phyloP scores from a whole-genome alignment of 2,329 filamentous ascomycete genomes.

The Fusarium proliferatum region DNA sequence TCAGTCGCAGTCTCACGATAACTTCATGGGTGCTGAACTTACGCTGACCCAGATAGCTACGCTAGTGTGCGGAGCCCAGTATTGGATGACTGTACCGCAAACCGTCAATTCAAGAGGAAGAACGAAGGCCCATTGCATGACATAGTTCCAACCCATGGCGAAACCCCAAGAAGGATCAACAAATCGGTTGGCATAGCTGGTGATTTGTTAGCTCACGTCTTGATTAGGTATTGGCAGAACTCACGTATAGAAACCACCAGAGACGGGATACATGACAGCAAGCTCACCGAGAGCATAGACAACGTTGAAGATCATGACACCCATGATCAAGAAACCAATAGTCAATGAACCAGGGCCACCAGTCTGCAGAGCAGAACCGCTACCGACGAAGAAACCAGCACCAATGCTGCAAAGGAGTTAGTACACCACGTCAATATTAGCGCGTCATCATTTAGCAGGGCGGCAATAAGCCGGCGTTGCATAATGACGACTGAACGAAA shows the following conservation, averaged over 20 bases:
- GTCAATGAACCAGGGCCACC: constrained; percentile 54
- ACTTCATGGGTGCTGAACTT: neutral
- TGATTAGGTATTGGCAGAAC: neutral
- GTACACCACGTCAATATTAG: neutral
- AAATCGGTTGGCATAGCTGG: constrained; percentile 63
- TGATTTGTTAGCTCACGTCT: neutral
- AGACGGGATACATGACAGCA: constrained; percentile 53
- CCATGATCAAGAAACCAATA: constrained; percentile 65
- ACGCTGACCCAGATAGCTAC: constrained; percentile 64
- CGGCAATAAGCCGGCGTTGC: constrained; percentile 17
- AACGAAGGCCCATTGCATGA: constrained; percentile 58
- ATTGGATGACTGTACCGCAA: constrained; percentile 60
- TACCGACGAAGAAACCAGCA: constrained; percentile 72
- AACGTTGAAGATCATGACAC: constrained; percentile 70
- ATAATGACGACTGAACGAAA: neutral
- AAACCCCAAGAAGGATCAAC: constrained; percentile 63
- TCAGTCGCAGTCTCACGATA: neutral
- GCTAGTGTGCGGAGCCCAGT: constrained; percentile 59
- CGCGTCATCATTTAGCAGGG: neutral
- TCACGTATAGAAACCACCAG: constrained; percentile 66
- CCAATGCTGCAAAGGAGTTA: constrained; percentile 55
- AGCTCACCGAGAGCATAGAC: constrained; percentile 71
- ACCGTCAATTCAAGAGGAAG: constrained; percentile 62
- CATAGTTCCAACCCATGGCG: constrained; percentile 62
- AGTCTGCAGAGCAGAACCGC: constrained; percentile 55